Evolutionary conservation across 805 yeast genomes (phyloP).

Genomic region (Candida cerambycidarum): DNA sequence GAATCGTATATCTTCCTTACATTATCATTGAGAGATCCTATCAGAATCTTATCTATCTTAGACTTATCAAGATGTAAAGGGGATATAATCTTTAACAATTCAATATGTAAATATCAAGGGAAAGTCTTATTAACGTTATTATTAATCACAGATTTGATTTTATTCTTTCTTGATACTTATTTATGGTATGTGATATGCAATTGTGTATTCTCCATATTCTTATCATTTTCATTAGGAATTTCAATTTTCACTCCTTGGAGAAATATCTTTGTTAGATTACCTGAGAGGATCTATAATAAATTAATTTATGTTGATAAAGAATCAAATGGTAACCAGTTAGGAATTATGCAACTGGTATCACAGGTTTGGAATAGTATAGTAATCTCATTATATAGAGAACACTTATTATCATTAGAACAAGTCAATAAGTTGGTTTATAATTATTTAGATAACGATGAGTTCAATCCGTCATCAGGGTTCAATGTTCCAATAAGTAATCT

Average conservation of each 20-base stretch:
- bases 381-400: constrained; percentile 37
- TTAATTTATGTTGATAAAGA: constrained; percentile 15
- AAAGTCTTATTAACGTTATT: constrained; percentile 25
- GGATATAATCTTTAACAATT: constrained; percentile 23
- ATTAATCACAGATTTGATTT: constrained; percentile 26
- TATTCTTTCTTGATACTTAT: constrained; percentile 41
- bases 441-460: constrained; percentile 9
- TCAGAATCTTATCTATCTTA: constrained; percentile 28
- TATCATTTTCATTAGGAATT: constrained; percentile 31
- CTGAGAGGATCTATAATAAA: constrained; percentile 34
- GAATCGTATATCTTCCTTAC: constrained; percentile 39
- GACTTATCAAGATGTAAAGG: constrained; percentile 28
- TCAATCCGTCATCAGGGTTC: not conserved
- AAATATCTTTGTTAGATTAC: constrained; percentile 33
- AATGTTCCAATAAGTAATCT: not conserved
- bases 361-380: constrained; percentile 31
- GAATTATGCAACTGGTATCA: constrained; percentile 15
- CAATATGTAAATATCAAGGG: constrained; percentile 30
- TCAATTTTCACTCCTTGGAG: constrained; percentile 42
- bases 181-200: constrained; percentile 41
- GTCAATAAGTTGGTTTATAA: constrained; percentile 34
- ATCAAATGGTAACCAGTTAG: not conserved
- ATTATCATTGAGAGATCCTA: constrained; percentile 35
- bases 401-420: constrained; percentile 39
- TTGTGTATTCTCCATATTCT: constrained; percentile 31